Evolutionary conservation across 1,139 yeast genomes (phyloP), one percentile per base, ranked within the genome.

Genomic region (Saccharomyces uvarum): DNA sequence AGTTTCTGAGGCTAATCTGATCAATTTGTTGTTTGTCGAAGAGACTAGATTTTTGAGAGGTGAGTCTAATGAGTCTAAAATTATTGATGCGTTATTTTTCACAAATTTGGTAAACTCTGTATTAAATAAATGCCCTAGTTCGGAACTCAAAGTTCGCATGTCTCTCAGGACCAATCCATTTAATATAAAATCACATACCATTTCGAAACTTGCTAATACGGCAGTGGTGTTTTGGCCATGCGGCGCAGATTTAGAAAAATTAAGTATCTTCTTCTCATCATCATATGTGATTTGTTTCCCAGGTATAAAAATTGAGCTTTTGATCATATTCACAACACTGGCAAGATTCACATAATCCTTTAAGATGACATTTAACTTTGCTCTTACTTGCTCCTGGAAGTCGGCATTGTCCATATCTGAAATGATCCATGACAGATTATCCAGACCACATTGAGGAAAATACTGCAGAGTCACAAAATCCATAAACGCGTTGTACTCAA

Each of bases 361-460:
- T 9, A 56, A 51, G 7, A 65, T 54, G 3, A 44, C 26, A 9
- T 51, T 53, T 33, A 68, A 52, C 28, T 53, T 53, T 7, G 49
- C 48, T 51, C 61, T 57, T 1, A 64, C 63, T 4, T 52, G 54
- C 24, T 67, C 67, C 48, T 60, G 64, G 9, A 56, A 47, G 24
- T 62, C 61, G 13, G 62, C 63, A 4, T 61, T 52, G 14, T 56
- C 58, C 55, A 67, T 62, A 13, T 59, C 59, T 2, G 62, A 48
- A 13, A 67, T 55, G 13, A 68, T 51, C 71, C 71, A 68, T 28
- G 50, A 29, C 11, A 59, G 47, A n/a, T 60, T 56, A 49, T 64
- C 63, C 16, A 65, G 38, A 3, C 48, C 50, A n/a, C 57, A 56
- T n/a, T 63, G 55, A 3, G 60, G 57, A 42, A 56, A 63, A 38